These are phyloP conservation scores for Corrigiola litoralis DNA, from an alignment of 179 eudicot genomes.

Conservation along the genomic window DNA sequence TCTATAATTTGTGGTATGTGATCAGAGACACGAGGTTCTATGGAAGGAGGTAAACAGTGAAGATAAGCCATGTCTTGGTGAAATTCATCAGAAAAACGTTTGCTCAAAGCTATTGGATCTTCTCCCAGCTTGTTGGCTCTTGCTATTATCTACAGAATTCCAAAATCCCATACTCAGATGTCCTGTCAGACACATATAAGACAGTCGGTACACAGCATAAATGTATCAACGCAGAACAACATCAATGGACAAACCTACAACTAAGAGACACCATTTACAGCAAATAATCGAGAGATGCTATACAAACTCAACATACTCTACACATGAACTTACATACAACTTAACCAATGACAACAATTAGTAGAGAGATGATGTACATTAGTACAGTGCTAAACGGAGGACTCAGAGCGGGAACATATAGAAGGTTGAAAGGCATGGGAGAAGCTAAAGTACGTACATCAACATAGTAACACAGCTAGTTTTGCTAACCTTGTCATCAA, in stretches of 20 bases:
- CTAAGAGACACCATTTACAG: neutral
- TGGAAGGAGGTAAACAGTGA: slow-evolving; percentile 73
- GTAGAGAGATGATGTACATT: neutral
- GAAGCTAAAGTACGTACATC: neutral
- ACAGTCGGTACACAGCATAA: slow-evolving; percentile 28
- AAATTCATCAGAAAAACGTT: slow-evolving; percentile 83
- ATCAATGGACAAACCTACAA: neutral
- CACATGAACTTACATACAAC: neutral
- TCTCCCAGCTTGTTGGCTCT: slow-evolving; percentile 87
- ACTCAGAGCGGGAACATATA: neutral
- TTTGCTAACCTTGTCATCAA: slow-evolving; percentile 84
- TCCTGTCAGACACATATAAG: slow-evolving; percentile 57
- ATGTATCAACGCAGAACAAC: neutral
- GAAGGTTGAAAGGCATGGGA: neutral
- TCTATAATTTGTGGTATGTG: slow-evolving; percentile 90
- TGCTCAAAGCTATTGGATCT: slow-evolving; percentile 81
- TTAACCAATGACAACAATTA: neutral
- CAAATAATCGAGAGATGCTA: neutral
- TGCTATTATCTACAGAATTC: slow-evolving; percentile 90
- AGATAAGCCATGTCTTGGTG: slow-evolving; percentile 73
- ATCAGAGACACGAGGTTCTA: slow-evolving; percentile 90
- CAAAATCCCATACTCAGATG: slow-evolving; percentile 76
- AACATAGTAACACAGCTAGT: neutral
- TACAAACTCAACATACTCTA: too few species aligned
- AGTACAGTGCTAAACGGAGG: neutral